A percentile compares a stretch with the other conserved stretches of the same genome.
Evolutionary conservation across 768 basidiomycete genomes (phyloP).

Genomic region (Xanthoconium stramineum): DNA sequence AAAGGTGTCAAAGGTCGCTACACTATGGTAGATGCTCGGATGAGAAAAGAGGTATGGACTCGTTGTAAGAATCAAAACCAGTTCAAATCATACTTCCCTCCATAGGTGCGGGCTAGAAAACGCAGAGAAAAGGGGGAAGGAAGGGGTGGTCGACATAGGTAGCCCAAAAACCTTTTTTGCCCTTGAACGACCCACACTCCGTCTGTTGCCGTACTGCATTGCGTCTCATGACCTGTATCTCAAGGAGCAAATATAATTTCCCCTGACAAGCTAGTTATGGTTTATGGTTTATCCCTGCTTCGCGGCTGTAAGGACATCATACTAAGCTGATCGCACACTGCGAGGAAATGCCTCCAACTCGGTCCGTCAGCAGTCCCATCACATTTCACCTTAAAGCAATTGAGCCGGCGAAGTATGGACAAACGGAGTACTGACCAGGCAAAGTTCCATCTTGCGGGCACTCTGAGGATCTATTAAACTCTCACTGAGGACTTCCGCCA

Average conservation of each 20-base stretch:
- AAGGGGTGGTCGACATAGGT: conserved; percentile 42
- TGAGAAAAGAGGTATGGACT: conserved; percentile 79
- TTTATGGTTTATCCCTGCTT: conserved; percentile 9
- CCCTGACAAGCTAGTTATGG: conserved; percentile 5
- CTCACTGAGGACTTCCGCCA: conserved; percentile 38
- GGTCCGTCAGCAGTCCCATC: conserved; percentile 34
- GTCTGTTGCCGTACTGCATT: background rate
- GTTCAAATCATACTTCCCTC: conserved; percentile 2
- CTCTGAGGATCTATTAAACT: conserved; percentile 53
- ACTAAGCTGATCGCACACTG: conserved; percentile 43
- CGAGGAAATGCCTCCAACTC: conserved; percentile 46
- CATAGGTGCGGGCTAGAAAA: conserved; percentile 79
- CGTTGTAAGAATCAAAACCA: background rate
- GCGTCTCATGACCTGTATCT: background rate
- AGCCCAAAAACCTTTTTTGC: background rate
- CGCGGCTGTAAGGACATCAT: conserved; percentile 28
- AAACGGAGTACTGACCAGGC: conserved; percentile 44
- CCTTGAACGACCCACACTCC: background rate
- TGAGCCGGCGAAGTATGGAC: conserved; percentile 1
- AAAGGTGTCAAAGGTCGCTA: conserved; percentile 96
- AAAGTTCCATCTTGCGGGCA: conserved; percentile 46
- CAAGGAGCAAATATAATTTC: conserved; percentile 1
- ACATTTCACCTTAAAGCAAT: conserved; percentile 42
- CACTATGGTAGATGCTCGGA: conserved; percentile 89
- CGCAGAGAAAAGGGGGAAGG: conserved; percentile 72